Evolutionary conservation across 768 basidiomycete genomes (phyloP).

Genomic region (Favolaschia claudopus): DNA sequence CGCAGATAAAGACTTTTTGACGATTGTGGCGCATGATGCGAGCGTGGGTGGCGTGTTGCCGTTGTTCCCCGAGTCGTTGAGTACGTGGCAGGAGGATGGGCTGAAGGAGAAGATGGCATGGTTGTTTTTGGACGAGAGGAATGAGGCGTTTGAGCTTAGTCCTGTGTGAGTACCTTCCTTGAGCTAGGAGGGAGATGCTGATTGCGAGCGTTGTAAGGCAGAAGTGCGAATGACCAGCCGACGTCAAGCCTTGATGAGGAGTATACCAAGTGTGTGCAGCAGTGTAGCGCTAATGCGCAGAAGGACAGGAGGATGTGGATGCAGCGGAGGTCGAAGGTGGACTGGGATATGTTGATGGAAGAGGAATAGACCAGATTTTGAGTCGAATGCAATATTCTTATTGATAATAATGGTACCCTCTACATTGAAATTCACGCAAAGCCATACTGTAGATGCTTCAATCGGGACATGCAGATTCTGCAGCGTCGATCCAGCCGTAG

Average conservation of each 20-base stretch:
- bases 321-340: neutral
- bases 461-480: too few relatives aligned
- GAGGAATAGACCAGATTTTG: too few relatives aligned
- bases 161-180: slow-evolving; percentile 3
- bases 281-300: neutral
- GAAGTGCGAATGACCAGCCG: neutral
- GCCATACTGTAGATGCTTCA: too few relatives aligned
- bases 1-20: slow-evolving; percentile 23
- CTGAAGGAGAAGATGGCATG: slow-evolving; percentile 17
- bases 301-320: neutral
- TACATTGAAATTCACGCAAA: too few relatives aligned
- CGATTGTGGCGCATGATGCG: slow-evolving; percentile 22
- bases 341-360: neutral
- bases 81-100: slow-evolving; percentile 9
- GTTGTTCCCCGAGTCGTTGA: slow-evolving; percentile 19
- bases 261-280: neutral
- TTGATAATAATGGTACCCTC: too few relatives aligned
- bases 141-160: slow-evolving; percentile 20
- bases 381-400: too few relatives aligned
- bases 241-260: neutral
- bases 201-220: neutral
- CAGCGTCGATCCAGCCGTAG: too few relatives aligned
- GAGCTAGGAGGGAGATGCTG: neutral
- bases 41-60: slow-evolving; percentile 10
- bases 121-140: slow-evolving; percentile 17